Percentiles rank a stretch among this genome's conserved stretches.
Evolutionary conservation across 306 rosid species (phyloP).

Genomic region (Medicago lupulina): DNA sequence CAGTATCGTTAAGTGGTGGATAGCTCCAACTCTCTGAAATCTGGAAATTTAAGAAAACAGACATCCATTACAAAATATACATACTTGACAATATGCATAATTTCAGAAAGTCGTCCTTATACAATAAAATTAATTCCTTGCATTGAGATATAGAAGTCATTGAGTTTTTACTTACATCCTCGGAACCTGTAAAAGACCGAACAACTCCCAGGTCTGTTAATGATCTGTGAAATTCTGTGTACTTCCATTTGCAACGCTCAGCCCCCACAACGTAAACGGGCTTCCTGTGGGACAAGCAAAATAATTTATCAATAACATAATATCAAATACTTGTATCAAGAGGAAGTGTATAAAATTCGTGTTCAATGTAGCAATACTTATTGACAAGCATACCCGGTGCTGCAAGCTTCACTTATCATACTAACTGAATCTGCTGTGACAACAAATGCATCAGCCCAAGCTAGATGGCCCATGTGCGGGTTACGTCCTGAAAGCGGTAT

Average conservation of each 20-base stretch:
- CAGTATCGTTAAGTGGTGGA: conserved; percentile 90
- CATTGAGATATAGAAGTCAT: not conserved
- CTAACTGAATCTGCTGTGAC: conserved; percentile 96
- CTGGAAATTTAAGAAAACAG: conserved; percentile 52
- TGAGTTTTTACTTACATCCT: conserved; percentile 70
- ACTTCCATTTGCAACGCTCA: conserved; percentile 91
- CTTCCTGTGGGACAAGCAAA: conserved; percentile 60
- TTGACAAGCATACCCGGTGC: conserved; percentile 81
- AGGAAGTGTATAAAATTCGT: conserved; percentile 21
- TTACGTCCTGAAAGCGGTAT: conserved; percentile 67
- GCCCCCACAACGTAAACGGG: conserved; percentile 85
- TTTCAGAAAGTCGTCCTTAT: conserved; percentile 30
- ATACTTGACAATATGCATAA: conserved; percentile 6
- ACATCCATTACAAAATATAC: conserved; percentile 16
- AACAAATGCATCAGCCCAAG: conserved; percentile 95
- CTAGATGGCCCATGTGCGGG: conserved; percentile 88
- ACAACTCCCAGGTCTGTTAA: conserved; percentile 76
- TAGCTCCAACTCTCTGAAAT: conserved; percentile 97
- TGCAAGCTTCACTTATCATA: conserved; percentile 91
- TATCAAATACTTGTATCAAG: conserved; percentile 6
- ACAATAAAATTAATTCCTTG: conserved; percentile 31
- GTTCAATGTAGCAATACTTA: conserved; percentile 21
- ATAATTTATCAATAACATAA: conserved; percentile 9
- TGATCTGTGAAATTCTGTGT: conserved; percentile 76
- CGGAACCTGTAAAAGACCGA: conserved; percentile 89